Base-by-base conservation (phyloP, 768 basidiomycete species). In the Pilatotrama ljubarskyi region DNA sequence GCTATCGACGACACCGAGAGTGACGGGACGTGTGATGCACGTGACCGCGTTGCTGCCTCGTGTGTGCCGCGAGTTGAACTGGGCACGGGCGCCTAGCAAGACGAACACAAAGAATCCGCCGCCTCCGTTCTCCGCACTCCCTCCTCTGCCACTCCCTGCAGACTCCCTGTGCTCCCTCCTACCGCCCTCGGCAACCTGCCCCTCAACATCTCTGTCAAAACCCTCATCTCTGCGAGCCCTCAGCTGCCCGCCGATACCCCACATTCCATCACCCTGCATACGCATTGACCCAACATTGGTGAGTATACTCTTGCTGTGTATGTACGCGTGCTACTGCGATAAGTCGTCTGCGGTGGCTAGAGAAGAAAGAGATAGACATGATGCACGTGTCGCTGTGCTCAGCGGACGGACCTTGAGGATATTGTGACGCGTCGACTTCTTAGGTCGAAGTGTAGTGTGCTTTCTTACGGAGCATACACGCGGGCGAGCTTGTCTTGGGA, bases 51-150 rank as follows among this genome's bases (percentile, higher is more conserved):
- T 22, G 47, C 26, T 26, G 56, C 61, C 61, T 58, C 61, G 61
- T 63, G 61, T 54, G 40, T 49, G 10, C 5, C 56, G 53, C 57
- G 61, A 58, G 61, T 58, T 48, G 37, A 62, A 62, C 55, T 56
- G 11, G 14, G 17, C 3, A 11, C 43, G 52, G 61, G 61, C 61
- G 61, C 38, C 52, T 58, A 29, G 20, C 2, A 49, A 52, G 55
- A 58, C 55, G 26, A 25, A 54, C 51, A 58, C 61, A 53, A 54
- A 63, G 47, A 36, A 32, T 20, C 29, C 51, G 18, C 29, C 50
- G 17, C 51, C 49, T 43, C 52, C 29, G 29, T 46, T 50, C 47
- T 15, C 29, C 47, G 46, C 47, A 8, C 18, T 18, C 36, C 25
- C 40, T n/a, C 46, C 37, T 29, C 25, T 48, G 18, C n/a, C 52